Evolutionary conservation across 2,329 filamentous ascomycete species (phyloP), one percentile per base, ranked within the genome.

Genomic region (Albifimbria verrucaria): DNA sequence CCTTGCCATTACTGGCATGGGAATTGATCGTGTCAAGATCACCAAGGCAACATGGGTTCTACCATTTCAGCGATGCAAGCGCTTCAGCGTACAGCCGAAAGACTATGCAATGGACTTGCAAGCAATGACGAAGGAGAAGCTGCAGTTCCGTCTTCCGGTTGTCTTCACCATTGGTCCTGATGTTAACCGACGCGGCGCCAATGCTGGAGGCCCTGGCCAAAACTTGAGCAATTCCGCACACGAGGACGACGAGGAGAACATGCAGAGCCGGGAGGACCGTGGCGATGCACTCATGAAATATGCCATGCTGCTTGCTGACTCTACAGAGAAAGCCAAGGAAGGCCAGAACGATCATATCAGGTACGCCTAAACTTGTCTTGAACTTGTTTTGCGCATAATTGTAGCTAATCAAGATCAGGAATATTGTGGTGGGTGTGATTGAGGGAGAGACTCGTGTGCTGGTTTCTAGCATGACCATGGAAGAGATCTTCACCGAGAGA

Each of bases 391-490:
- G n/a, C n/a, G n/a, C n/a, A n/a, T n/a, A n/a, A n/a, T n/a, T n/a
- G n/a, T n/a, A n/a, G n/a, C n/a, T n/a, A n/a, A n/a, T n/a, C n/a
- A n/a, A n/a, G n/a, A n/a, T n/a, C n/a, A 87, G 89, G 64, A 89
- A 89, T 60, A 95, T 95, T 56, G 87, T 95, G 70, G 93, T 91
- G 70, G 90, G 90, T 55, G 92, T 95, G 68, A 94, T 95, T 61
- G 90, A 95, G 69, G 91, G 91, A 56, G 91, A 95, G 70, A 92
- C 89, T 1, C 82, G 91, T 54, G 88, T 90, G 6, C 84, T 95
- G 50, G 89, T 95, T 42, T 90, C 86, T 1, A 87, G 84, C 61
- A 93, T 95, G 89, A 92, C 89, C n/a, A 93, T 94, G 88, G 90
- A 93, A 67, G 90, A 94, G 70, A 89, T 95, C 54, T 92, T 92